Base-by-base conservation (phyloP, 805 yeast species). In the Clavispora fructus region DNA sequence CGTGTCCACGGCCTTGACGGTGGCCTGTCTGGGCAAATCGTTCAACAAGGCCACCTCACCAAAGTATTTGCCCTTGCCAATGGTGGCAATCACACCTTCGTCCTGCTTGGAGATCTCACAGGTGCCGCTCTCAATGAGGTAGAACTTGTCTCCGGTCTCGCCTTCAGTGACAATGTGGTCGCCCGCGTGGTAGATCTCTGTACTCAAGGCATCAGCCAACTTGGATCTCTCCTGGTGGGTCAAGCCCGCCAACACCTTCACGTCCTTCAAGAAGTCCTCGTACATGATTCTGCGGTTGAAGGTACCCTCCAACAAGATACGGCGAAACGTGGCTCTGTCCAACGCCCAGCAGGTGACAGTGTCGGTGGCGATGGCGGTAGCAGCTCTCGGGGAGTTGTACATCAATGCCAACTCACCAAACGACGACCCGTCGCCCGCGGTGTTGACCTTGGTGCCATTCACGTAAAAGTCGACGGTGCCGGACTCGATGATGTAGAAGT, bases 351-450 rank as follows among this genome's bases (percentile, higher is more conserved):
- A 68, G 13, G 70, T 65, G 43, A 92, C 74, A 29, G 80, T 80
- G 58, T 85, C 77, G 50, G 85, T 88, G 7, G 86, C 75, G 23
- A 73, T 65, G 1, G 87, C 97, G 1, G 98, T 89, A 9, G 98
- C 98, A 7, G 98, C 98, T 68, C 99, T 83, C 51, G 97, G 97
- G 16, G 97, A 83, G 65, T 94, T 92, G 72, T 94, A 92, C 96
- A 94, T 90, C 58, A 94, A 77, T 3, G 99, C 99, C 60, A 94
- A 77, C 67, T 94, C 99, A 62, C 99, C 99, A 67, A 94, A 94
- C 39, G 92, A 83, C 5, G 95, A 80, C 7, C 98, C 97, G 35
- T 88, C 82, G 9, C 87, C 85, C n/a, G 87, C 77, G 1, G 85
- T 73, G 61, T 79, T 83, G 33, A 90, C 92, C 58, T 81, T 78